A percentile compares a stretch with the other conserved stretches of the same genome.
Conservation (phyloP, 192 early-diverging fungal species). For the Umbelopsis isabellina region DNA sequence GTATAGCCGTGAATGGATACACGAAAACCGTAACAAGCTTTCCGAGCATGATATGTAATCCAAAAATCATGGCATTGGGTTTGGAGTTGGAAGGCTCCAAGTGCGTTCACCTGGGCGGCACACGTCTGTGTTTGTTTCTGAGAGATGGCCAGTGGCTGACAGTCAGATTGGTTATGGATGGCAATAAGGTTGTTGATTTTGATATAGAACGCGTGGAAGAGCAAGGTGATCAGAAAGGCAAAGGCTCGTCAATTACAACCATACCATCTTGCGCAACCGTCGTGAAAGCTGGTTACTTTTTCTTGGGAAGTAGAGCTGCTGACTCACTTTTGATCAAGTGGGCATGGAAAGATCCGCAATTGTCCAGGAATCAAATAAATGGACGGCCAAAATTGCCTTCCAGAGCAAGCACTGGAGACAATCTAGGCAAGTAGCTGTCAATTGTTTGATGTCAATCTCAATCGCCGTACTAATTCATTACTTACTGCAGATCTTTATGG, state of each 20-base stretch:
- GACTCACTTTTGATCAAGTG: conserved; percentile 77
- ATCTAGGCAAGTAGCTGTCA: neutral
- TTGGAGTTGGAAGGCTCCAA: conserved; percentile 73
- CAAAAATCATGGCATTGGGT: conserved; percentile 57
- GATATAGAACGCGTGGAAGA: conserved; percentile 41
- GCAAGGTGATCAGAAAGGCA: neutral
- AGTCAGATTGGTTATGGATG: conserved; percentile 74
- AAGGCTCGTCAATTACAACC: conserved; percentile 30
- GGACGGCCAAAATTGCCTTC: neutral
- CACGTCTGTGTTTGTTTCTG: conserved; percentile 72
- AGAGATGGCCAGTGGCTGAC: conserved; percentile 74
- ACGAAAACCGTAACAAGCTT: conserved; percentile 51
- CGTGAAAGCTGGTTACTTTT: conserved; percentile 58
- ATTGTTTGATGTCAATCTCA: too few species aligned
- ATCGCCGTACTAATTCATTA: neutral
- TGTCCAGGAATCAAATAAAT: neutral
- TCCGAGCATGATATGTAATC: conserved; percentile 46
- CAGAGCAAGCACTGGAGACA: conserved; percentile 1
- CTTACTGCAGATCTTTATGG: conserved; percentile 34
- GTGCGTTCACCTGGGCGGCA: conserved; percentile 67
- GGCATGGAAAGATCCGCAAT: conserved; percentile 22
- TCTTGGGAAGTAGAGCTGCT: conserved; percentile 68
- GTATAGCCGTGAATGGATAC: conserved; percentile 76
- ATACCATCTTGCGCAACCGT: conserved; percentile 55
- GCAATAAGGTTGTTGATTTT: conserved; percentile 80